Conservation (phyloP, 257 asterid species). For the Lantana camara region DNA sequence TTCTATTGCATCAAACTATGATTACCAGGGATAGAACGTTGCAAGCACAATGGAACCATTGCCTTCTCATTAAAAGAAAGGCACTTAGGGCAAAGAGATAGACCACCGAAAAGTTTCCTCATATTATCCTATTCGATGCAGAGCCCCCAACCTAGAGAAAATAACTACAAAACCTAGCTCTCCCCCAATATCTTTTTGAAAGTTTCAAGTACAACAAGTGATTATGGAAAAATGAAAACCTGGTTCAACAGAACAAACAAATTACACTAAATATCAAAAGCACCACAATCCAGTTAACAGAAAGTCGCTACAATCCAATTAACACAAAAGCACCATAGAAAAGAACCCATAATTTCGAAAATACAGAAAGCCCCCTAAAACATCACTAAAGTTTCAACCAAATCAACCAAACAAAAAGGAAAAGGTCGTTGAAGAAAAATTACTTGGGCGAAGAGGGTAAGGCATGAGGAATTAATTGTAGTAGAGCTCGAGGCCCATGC, state of each 20-base stretch:
- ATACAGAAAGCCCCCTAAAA: not conserved
- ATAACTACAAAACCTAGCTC: not conserved
- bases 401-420: not conserved
- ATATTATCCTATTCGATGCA: not conserved
- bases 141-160: too few relatives aligned
- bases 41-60: too few relatives aligned
- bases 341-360: not conserved
- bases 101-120: not conserved
- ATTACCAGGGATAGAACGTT: too few relatives aligned
- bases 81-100: not conserved
- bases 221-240: not conserved
- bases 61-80: too few relatives aligned
- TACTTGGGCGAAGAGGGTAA: slow-evolving; percentile 9
- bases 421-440: not conserved
- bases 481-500: slow-evolving; percentile 94
- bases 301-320: too few relatives aligned
- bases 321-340: not conserved
- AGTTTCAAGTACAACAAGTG: not conserved
- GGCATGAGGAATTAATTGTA: slow-evolving; percentile 43
- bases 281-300: not conserved
- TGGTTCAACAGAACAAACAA: not conserved
- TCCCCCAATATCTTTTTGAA: not conserved
- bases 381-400: not conserved
- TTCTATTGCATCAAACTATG: too few relatives aligned
- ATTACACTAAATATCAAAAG: not conserved